Conservation (phyloP, 768 basidiomycete genomes). For the Tulasnella sp. region DNA sequence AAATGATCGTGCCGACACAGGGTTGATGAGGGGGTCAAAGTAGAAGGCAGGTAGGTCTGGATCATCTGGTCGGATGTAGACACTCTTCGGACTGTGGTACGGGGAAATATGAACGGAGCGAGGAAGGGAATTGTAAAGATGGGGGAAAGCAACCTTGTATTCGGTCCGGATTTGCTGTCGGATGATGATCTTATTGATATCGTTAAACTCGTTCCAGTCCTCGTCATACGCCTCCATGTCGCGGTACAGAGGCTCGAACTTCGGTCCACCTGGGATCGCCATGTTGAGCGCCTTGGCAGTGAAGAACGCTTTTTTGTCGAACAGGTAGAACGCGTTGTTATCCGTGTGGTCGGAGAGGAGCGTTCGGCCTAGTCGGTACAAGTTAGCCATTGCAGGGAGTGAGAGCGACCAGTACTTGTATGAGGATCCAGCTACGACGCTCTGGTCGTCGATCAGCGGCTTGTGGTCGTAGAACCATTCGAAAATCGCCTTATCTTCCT, state of each 20-base stretch:
- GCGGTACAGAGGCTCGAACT: constrained; percentile 93
- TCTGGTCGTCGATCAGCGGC: constrained; percentile 78
- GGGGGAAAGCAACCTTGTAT: constrained; percentile 98
- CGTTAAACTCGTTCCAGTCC: constrained; percentile 99
- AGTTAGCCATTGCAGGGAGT: constrained; percentile 90
- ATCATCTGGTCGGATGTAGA: constrained; percentile 98
- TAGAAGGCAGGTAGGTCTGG: constrained; percentile 99
- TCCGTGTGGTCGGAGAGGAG: constrained; percentile 90
- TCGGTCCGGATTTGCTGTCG: constrained; percentile 97
- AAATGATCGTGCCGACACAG: constrained; percentile 83
- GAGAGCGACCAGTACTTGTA: constrained; percentile 90
- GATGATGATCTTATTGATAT: constrained; percentile 99
- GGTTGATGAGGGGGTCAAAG: constrained; percentile 97
- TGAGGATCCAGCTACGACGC: constrained; percentile 76
- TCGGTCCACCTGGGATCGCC: constrained; percentile 96
- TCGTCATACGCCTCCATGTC: constrained; percentile 98
- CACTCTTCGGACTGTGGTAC: constrained; percentile 91
- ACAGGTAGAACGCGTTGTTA: constrained; percentile 81
- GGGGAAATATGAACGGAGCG: constrained; percentile 85
- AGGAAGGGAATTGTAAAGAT: constrained; percentile 95
- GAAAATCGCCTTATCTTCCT: constrained; percentile 81
- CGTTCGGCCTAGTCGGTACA: constrained; percentile 91
- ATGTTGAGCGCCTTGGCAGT: constrained; percentile 95
- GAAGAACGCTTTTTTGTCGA: constrained; percentile 97
- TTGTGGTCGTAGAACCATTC: constrained; percentile 99